Percentiles rank a stretch among this genome's conserved stretches.
Conservation (phyloP, 1,139 yeast species). For the Candida sp. region DNA sequence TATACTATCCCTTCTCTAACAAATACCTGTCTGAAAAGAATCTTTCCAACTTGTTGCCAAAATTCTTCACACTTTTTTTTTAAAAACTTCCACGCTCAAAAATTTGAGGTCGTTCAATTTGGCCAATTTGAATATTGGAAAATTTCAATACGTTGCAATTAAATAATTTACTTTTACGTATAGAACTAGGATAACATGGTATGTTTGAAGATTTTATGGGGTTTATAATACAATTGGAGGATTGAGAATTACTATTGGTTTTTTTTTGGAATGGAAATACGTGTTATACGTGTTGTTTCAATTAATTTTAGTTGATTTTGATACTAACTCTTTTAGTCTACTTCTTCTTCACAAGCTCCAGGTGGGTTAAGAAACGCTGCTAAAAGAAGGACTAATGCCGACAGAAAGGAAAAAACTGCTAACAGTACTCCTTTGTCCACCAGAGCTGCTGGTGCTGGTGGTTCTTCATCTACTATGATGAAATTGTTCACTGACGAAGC, state of each 20-base stretch:
- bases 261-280: no score
- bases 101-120: slow-evolving; percentile 3
- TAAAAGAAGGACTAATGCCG: slow-evolving; percentile 88
- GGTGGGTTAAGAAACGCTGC: slow-evolving; percentile 84
- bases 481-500: slow-evolving; percentile 98
- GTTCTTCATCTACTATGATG: slow-evolving; percentile 90
- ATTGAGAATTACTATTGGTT: no score
- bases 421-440: slow-evolving; percentile 85
- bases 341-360: slow-evolving; percentile 53
- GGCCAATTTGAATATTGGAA: background rate
- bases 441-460: slow-evolving; percentile 97
- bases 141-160: background rate
- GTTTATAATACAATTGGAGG: background rate
- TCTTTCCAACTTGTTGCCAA: background rate
- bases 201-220: background rate
- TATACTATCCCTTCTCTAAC: background rate
- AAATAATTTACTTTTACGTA: background rate
- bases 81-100: background rate
- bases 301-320: background rate
- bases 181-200: background rate
- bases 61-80: background rate
- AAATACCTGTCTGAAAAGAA: background rate
- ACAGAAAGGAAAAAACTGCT: slow-evolving; percentile 75
- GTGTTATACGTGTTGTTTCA: no score
- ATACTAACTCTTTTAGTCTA: slow-evolving; percentile 13